Base-by-base conservation (phyloP, 2,329 filamentous ascomycete species). In the Diaporthe sp. region DNA sequence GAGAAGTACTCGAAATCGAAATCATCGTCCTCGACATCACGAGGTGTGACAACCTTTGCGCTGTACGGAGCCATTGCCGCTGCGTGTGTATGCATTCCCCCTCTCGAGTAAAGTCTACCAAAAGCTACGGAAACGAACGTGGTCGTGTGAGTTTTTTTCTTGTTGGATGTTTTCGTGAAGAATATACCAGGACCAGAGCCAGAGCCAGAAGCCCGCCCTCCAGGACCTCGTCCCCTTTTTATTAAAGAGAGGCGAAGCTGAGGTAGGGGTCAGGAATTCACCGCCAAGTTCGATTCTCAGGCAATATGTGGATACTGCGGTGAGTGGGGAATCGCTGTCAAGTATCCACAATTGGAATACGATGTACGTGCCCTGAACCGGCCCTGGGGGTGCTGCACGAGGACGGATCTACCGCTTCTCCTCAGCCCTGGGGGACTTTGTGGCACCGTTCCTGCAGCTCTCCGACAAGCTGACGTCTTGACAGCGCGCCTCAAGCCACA, bases 1-100 rank as follows among this genome's bases (percentile, higher is more conserved):
- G 83, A 81, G 79, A 92, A 91, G 82, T 89, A 90, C 77, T 86
- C 86, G 75, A 87, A 85, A 79, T 87, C 86, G 77, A 86, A 85
- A 78, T 88, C 87, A 77, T 85, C 85, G 73, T 88, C 86, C 78
- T 88, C 85, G 72, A 74, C 42, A 55, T 70, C 69, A 76, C 75
- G 72, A 54, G 72, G 57, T 47, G 68, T 40, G n/a, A 52, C 75
- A 70, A 72, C 54, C 50, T 69, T 61, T 55, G 67, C 60, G 69
- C 33, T 74, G 72, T 72, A 74, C 38, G 75, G 54, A 22, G 75
- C 75, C 75, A 76, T 76, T 69, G 72, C 19, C 74, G 71, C 52
- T 71, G 74, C 25, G 52, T 54, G 42, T 64, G 73, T 68, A 70
- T 70, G 70, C 42, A 25, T 64, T 64, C 28, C 52, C 68, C 68